Evolutionary conservation across 2,329 filamentous ascomycete species (phyloP).

Genomic region (Colletotrichum cuscutae): DNA sequence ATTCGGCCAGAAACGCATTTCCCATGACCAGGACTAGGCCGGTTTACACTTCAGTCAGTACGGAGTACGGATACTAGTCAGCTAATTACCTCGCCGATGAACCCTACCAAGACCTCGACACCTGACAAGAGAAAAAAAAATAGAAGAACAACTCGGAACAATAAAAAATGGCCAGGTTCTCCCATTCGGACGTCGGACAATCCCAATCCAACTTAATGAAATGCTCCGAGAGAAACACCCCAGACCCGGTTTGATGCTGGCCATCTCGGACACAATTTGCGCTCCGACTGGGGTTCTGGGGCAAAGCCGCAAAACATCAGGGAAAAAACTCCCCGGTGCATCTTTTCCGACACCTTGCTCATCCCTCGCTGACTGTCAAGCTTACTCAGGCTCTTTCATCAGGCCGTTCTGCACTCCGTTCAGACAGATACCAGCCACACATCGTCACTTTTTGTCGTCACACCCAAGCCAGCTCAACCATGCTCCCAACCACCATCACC

Average conservation of each 20-base stretch:
- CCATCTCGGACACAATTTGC: conserved; percentile 29
- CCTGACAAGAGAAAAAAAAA: neutral
- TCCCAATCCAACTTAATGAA: conserved; percentile 33
- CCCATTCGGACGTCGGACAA: conserved; percentile 17
- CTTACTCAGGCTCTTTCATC: neutral
- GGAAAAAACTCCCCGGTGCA: conserved; percentile 30
- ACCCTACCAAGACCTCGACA: neutral
- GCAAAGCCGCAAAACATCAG: conserved; percentile 24
- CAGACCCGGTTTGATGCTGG: conserved; percentile 22
- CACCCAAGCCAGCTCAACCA: neutral
- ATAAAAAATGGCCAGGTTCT: neutral
- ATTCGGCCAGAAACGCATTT: neutral
- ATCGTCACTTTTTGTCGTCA: neutral
- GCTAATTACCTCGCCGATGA: neutral
- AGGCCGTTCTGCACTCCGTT: neutral
- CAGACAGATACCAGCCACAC: neutral
- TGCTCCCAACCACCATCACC: neutral
- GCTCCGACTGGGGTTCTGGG: neutral
- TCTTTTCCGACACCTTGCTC: conserved; percentile 2
- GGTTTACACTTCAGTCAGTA: neutral
- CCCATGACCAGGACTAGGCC: neutral
- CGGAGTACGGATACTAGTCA: neutral
- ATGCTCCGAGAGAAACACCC: conserved; percentile 33
- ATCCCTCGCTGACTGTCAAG: neutral
- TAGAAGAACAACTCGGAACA: neutral